A percentile compares a stretch with the other conserved stretches of the same genome.
These are phyloP conservation scores for Scalesia atractyloides DNA, from an alignment of 129 eudicot species.

Conservation along the genomic window DNA sequence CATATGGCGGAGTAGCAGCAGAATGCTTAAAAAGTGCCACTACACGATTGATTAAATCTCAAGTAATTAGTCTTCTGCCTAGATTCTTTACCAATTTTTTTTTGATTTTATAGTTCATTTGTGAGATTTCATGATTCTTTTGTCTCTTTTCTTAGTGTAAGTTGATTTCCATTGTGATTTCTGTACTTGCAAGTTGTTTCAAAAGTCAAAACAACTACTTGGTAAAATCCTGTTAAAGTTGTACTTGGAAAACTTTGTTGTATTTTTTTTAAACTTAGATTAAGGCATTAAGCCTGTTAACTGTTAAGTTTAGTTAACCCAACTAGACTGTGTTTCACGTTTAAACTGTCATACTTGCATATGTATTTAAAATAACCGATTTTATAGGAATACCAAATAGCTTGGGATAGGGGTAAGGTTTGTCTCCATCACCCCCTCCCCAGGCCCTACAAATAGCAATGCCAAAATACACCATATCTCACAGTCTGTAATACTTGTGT, in stretches of 20 bases:
- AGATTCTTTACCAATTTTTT: neutral
- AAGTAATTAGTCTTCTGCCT: slow-evolving; percentile 45
- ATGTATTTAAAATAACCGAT: neutral
- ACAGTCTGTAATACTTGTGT: neutral
- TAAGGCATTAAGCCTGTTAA: neutral
- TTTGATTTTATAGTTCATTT: neutral
- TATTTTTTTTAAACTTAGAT: slow-evolving; percentile 4
- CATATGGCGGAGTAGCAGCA: slow-evolving; percentile 94
- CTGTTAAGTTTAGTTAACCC: neutral
- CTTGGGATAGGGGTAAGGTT: no score
- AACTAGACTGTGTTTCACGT: slow-evolving; percentile 11
- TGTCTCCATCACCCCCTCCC: no score
- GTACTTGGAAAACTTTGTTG: slow-evolving; percentile 2
- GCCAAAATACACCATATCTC: neutral
- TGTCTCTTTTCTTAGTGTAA: neutral
- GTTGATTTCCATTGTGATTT: slow-evolving; percentile 3
- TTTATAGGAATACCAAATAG: no score
- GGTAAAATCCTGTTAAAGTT: neutral
- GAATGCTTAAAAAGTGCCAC: slow-evolving; percentile 94
- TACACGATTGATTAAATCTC: slow-evolving; percentile 79
- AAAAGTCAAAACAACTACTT: no score
- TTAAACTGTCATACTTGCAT: neutral
- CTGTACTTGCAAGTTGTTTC: no score
- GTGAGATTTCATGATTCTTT: neutral
- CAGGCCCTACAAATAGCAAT: no score